Evolutionary conservation across 208 protist species (phyloP).

Genomic region (Leishmania martiniquensis): DNA sequence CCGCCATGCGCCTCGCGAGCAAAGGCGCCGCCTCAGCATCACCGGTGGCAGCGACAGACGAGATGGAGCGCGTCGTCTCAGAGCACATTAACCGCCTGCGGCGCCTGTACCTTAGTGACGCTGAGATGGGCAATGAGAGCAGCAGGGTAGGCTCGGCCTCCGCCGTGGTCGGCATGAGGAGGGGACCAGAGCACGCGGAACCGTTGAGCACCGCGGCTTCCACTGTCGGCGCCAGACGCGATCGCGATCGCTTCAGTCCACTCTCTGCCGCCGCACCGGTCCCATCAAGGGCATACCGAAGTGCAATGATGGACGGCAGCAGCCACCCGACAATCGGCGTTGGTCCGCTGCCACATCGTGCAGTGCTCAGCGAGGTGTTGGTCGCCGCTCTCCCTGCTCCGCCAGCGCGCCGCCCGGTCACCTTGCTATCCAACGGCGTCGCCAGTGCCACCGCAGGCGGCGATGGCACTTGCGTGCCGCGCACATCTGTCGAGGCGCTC

Average conservation of each 20-base stretch:
- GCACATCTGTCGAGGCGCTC: not conserved
- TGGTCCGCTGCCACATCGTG: no score
- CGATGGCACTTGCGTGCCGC: not conserved
- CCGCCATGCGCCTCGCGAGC: not conserved
- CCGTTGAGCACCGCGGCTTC: not conserved
- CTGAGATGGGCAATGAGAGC: not conserved
- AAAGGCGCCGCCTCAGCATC: not conserved
- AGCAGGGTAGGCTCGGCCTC: not conserved
- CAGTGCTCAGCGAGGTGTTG: slow-evolving; percentile 14
- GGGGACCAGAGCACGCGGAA: slow-evolving; percentile 1
- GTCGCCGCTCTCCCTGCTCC: slow-evolving; percentile 24
- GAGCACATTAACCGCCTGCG: slow-evolving; percentile 27
- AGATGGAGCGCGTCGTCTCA: slow-evolving; percentile 1
- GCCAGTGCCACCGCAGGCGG: slow-evolving; percentile 2
- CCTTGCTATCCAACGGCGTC: not conserved
- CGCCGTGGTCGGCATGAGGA: not conserved
- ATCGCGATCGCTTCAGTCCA: not conserved
- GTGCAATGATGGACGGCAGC: not conserved
- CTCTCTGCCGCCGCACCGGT: not conserved
- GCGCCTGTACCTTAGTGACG: slow-evolving; percentile 8
- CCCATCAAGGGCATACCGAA: not conserved
- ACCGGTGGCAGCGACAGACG: not conserved
- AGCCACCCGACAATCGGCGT: not conserved
- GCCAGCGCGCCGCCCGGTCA: not conserved
- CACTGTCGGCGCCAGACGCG: not conserved